These are phyloP conservation scores for Amanita phalloides DNA, from an alignment of 768 basidiomycete genomes.

Conservation along the genomic window DNA sequence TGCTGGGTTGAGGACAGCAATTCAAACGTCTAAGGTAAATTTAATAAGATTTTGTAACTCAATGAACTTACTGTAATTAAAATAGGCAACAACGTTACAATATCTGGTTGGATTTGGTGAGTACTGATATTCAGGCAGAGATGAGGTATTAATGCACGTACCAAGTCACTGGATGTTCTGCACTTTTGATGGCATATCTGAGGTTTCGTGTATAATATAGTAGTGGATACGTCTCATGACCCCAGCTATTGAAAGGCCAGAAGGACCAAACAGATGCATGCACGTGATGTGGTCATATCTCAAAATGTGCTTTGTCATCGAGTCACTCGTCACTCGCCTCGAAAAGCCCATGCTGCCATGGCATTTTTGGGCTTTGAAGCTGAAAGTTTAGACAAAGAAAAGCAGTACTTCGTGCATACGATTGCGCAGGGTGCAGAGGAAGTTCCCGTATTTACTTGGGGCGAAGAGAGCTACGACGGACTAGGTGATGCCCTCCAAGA, in stretches of 20 bases:
- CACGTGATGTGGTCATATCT: too few relatives aligned
- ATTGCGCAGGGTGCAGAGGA: conserved; percentile 56
- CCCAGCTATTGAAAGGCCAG: too few relatives aligned
- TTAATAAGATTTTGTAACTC: neutral
- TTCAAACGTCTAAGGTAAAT: conserved; percentile 74
- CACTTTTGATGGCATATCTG: conserved; percentile 80
- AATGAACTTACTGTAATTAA: neutral
- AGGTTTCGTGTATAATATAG: conserved; percentile 47
- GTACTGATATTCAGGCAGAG: conserved; percentile 15
- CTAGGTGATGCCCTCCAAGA: conserved; percentile 83
- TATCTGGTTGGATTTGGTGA: conserved; percentile 81
- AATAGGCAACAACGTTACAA: conserved; percentile 73
- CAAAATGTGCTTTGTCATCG: too few relatives aligned
- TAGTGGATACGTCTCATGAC: too few relatives aligned
- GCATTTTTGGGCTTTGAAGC: conserved; percentile 77
- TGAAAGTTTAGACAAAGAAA: conserved; percentile 53
- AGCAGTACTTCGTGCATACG: conserved; percentile 38
- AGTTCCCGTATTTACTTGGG: conserved; percentile 89
- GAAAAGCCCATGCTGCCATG: conserved; percentile 33
- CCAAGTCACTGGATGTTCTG: conserved; percentile 76
- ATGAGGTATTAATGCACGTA: conserved; percentile 5
- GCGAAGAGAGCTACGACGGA: conserved; percentile 82
- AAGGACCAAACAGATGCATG: too few relatives aligned
- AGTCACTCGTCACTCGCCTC: too few relatives aligned
- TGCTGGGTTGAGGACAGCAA: conserved; percentile 70